phyloP scores from a whole-genome alignment of 140 eudicot genomes.

The Cichorium intybus region DNA sequence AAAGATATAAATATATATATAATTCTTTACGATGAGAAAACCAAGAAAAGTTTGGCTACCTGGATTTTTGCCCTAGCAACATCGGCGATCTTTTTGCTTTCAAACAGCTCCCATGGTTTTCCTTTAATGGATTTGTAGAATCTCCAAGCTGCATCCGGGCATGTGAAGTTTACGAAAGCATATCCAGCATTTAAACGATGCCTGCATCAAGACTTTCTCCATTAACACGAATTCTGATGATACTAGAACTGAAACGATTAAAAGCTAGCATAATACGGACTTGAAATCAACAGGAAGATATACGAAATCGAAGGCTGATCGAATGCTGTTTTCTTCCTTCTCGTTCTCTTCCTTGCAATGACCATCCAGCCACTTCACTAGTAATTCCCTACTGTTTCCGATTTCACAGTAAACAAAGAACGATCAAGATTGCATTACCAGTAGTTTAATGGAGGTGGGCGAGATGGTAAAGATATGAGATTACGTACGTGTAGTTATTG shows the following conservation, averaged over 20 bases:
- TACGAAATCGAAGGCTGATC: constrained; percentile 25
- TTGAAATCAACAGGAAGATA: constrained; percentile 36
- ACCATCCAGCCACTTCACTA: constrained; percentile 25
- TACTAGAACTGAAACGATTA: not conserved
- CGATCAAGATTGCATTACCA: not conserved
- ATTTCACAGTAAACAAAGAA: not conserved
- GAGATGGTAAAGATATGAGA: not conserved
- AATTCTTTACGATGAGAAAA: not conserved
- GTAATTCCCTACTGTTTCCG: constrained; percentile 18
- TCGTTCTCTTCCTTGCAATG: constrained; percentile 23
- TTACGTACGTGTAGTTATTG: constrained; percentile 29
- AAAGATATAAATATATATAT: not conserved
- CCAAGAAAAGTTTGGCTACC: not conserved
- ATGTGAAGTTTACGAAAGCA: constrained; percentile 37
- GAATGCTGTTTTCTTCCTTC: not conserved
- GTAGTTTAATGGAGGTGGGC: not conserved
- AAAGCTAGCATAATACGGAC: constrained; percentile 4
- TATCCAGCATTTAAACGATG: constrained; percentile 30
- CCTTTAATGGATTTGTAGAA: constrained; percentile 11
- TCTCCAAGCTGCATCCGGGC: constrained; percentile 29
- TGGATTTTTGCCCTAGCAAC: constrained; percentile 31
- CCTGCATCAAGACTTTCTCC: not conserved
- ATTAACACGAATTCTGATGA: not conserved
- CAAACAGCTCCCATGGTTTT: constrained; percentile 21
- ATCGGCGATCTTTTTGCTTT: constrained; percentile 30